phyloP scores from a whole-genome alignment of 192 early-diverging fungal species.

The Lobosporangium transversale region DNA sequence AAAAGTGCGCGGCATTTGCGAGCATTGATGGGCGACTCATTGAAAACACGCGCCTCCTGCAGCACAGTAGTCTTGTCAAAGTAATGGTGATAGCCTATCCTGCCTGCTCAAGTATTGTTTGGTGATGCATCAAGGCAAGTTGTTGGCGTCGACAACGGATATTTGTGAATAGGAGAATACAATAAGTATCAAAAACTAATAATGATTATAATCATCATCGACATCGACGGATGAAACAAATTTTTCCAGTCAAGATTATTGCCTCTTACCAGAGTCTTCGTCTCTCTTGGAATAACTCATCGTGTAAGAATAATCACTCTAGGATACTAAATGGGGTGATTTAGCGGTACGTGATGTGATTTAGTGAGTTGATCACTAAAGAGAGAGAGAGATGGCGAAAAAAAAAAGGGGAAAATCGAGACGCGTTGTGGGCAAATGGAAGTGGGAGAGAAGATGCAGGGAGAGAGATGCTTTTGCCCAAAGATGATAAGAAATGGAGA shows the following conservation, averaged over 20 bases:
- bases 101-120: slow-evolving; percentile 65
- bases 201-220: too few species aligned
- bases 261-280: slow-evolving; percentile 69
- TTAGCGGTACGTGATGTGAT: not conserved
- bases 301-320: slow-evolving; percentile 22
- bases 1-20: slow-evolving; percentile 92
- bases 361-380: not conserved
- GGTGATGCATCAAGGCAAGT: too few species aligned
- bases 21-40: slow-evolving; percentile 94
- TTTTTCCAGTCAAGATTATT: too few species aligned
- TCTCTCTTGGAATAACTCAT: slow-evolving; percentile 76
- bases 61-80: slow-evolving; percentile 93
- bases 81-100: slow-evolving; percentile 83
- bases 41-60: slow-evolving; percentile 97
- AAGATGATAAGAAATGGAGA: too few species aligned
- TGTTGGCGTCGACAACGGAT: too few species aligned
- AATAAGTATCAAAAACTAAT: too few species aligned
- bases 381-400: not conserved
- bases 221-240: too few species aligned
- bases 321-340: not conserved
- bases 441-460: too few species aligned
- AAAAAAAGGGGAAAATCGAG: too few species aligned
- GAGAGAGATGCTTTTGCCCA: too few species aligned
- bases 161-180: too few species aligned
- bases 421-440: too few species aligned